Evolutionary conservation across 2,329 filamentous ascomycete genomes (phyloP).

Genomic region (Shiraia bambusicola): DNA sequence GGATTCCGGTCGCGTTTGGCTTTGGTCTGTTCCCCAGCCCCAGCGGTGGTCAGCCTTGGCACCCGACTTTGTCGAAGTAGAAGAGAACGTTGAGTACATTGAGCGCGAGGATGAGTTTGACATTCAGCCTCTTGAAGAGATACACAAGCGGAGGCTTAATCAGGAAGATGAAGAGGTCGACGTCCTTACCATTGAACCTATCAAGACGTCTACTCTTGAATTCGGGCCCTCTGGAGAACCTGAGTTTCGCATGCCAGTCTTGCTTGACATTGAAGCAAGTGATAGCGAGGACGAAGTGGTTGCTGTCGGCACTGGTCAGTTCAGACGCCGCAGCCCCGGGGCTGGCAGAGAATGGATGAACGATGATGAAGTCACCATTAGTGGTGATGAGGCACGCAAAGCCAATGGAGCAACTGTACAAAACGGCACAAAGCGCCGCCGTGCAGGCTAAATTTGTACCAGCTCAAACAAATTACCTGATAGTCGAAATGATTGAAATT

Average conservation of each 20-base stretch:
- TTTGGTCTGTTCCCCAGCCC: conserved; percentile 93
- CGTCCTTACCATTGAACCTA: conserved; percentile 73
- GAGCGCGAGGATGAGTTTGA: conserved; percentile 98
- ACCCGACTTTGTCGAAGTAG: conserved; percentile 94
- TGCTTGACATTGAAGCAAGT: conserved; percentile 90
- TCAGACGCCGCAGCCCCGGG: conserved; percentile 80
- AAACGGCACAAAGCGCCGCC: conserved; percentile 41
- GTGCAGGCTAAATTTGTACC: conserved; percentile 34
- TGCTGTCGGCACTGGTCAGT: conserved; percentile 72
- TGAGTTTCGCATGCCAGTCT: conserved; percentile 85
- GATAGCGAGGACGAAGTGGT: conserved; percentile 90
- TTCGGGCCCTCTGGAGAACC: conserved; percentile 48
- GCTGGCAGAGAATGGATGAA: conserved; percentile 69
- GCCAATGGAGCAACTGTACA: conserved; percentile 33
- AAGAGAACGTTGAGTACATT: conserved; percentile 96
- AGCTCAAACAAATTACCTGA: no score
- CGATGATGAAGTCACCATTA: conserved; percentile 50
- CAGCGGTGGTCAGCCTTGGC: conserved; percentile 97
- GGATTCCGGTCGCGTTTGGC: conserved; percentile 89
- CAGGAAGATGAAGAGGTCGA: conserved; percentile 93
- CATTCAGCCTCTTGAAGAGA: conserved; percentile 91
- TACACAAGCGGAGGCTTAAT: conserved; percentile 86
- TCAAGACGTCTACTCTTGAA: conserved; percentile 55
- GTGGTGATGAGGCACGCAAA: conserved; percentile 39
- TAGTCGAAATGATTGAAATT: no score